Base-by-base conservation (phyloP, 2,329 filamentous ascomycete genomes). In the Nannizzia gypsea region DNA sequence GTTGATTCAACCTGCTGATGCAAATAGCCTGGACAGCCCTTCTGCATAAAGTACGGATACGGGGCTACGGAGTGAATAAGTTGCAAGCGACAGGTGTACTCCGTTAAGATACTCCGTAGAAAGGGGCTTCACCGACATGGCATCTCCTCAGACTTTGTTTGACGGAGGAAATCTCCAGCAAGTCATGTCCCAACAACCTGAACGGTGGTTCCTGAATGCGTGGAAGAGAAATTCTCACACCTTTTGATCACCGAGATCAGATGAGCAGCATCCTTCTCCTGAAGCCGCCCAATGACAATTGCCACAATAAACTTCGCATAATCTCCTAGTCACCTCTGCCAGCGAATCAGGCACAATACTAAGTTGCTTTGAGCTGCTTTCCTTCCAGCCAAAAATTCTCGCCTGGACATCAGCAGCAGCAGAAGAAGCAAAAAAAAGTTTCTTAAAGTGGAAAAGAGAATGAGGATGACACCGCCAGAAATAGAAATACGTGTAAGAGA, bases 401-500 rank as follows among this genome's bases (percentile, higher is more conserved):
- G 42, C 24, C 48, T 11, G 6, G 9, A 15, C n/a, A 17, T 11
- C 13, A 42, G 38, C 15, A 42, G 15, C 38, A 42, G 4, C 31
- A 36, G 31, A 36, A 36, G 31, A 36, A 36, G 31, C 31, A 36
- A 36, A 31, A n/a, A 52, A 52, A 52, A 52, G 48, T 52, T 31
- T 52, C 48, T 52, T 52, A 52, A 52, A 52, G 48, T 52, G 48
- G 48, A 52, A n/a, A 28, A 31, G 48, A 22, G 48, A 24, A 52
- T 52, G 48, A 36, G 31, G 31, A 52, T 56, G 54, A 38, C 54
- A 56, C 54, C 28, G 28, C 54, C 31, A 56, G 54, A 56, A 56
- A 56, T 56, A 56, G 54, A 56, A 56, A 56, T 38, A 52, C 22
- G 44, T 48, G 44, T 26, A 31, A 13, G 13, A 15, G 11, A 50